A percentile compares a stretch with the other conserved stretches of the same genome.
Evolutionary conservation across 306 rosid genomes (phyloP).

Genomic region (Alnus glutinosa): DNA sequence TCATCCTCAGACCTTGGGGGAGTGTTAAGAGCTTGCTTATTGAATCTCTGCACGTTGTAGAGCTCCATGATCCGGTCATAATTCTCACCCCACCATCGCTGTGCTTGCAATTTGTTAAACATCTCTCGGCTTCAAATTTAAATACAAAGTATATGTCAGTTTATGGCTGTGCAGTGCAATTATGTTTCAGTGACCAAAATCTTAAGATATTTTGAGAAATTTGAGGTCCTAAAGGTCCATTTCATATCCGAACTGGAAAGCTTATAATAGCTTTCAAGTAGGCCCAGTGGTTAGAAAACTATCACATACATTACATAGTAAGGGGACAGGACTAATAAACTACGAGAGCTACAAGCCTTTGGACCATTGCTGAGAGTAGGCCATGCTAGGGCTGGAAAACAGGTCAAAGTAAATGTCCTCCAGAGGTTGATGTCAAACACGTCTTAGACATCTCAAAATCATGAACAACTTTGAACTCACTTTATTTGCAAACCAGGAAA

Average conservation of each 20-base stretch:
- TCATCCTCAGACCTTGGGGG: constrained; percentile 79
- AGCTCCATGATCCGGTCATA: constrained; percentile 90
- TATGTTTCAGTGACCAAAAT: constrained; percentile 26
- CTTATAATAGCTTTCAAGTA: background rate
- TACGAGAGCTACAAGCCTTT: too few species aligned
- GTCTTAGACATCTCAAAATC: too few species aligned
- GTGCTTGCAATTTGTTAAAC: constrained; percentile 89
- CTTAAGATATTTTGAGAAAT: constrained; percentile 8
- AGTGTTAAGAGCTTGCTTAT: constrained; percentile 69
- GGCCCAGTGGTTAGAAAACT: background rate
- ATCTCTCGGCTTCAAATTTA: constrained; percentile 79
- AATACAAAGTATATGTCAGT: constrained; percentile 34
- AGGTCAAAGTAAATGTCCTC: too few species aligned
- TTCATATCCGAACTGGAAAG: background rate
- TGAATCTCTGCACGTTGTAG: constrained; percentile 81
- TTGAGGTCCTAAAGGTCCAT: constrained; percentile 9
- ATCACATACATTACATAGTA: background rate
- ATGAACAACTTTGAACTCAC: too few species aligned
- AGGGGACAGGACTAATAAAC: background rate
- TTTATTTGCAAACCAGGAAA: background rate
- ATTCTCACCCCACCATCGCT: constrained; percentile 96
- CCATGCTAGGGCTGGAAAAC: too few species aligned
- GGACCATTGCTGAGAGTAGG: too few species aligned
- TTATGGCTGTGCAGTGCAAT: constrained; percentile 25
- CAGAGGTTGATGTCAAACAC: too few species aligned